A percentile compares a stretch with the other conserved stretches of the same genome.
Evolutionary conservation across 2,329 filamentous ascomycete species (phyloP).

Genomic region (Aspergillus brasiliensis): DNA sequence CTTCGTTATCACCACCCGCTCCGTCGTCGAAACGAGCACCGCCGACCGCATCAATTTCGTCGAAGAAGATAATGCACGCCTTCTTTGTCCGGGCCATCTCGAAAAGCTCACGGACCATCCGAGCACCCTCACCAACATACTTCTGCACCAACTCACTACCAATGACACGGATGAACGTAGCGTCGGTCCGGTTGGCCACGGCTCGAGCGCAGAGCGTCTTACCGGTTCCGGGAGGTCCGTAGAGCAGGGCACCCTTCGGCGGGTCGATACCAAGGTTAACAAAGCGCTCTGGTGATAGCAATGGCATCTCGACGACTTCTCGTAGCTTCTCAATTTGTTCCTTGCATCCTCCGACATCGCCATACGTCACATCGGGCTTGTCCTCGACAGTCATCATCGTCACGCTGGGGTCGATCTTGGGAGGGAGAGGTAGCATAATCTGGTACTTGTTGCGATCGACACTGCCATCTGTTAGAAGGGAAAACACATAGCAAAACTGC

Average conservation of each 20-base stretch:
- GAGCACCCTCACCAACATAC: constrained; percentile 95
- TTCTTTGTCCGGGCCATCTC: constrained; percentile 99
- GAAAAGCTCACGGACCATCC: constrained; percentile 98
- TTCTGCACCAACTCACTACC: constrained; percentile 98
- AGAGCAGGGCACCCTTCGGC: constrained; percentile 93
- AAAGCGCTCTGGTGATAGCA: constrained; percentile 94
- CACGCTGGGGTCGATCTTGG: constrained; percentile 97
- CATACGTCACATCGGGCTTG: constrained; percentile 98
- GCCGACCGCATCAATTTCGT: constrained; percentile 95
- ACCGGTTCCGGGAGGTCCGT: constrained; percentile 96
- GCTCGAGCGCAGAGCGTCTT: constrained; percentile 98
- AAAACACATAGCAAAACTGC: background rate
- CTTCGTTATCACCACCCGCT: constrained; percentile 94
- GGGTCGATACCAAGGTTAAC: constrained; percentile 99
- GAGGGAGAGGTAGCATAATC: constrained; percentile 91
- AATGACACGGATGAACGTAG: constrained; percentile 98
- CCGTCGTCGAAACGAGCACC: constrained; percentile 96
- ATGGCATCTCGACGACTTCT: constrained; percentile 97
- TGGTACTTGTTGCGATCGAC: constrained; percentile 99
- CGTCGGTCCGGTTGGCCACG: constrained; percentile 96
- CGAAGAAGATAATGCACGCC: constrained; percentile 99
- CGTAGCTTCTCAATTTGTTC: constrained; percentile 99
- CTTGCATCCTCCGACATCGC: constrained; percentile 98
- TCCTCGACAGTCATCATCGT: constrained; percentile 99
- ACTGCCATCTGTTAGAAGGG: constrained; percentile 39